Conservation (phyloP, 371 early-diverging fungal species). For the Actinomucor elegans region DNA sequence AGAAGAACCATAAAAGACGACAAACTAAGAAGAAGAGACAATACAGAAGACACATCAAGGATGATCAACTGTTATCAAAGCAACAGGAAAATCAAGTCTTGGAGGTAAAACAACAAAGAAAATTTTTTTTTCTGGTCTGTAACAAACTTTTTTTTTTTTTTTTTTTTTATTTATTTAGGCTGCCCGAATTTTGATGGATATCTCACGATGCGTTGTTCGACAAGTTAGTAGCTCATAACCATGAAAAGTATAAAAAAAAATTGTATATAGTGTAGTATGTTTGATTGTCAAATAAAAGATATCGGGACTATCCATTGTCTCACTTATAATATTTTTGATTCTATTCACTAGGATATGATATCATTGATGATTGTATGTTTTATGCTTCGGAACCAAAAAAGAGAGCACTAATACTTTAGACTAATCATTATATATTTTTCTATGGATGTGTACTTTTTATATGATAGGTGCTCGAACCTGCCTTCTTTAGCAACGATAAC, state of each 20-base stretch:
- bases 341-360: too few species aligned
- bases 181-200: conserved; percentile 49
- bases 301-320: too few species aligned
- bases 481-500: too few species aligned
- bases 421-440: too few species aligned
- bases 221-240: conserved; percentile 14
- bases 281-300: neutral
- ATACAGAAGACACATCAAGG: conserved; percentile 1
- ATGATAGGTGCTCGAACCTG: too few species aligned
- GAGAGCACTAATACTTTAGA: too few species aligned
- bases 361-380: too few species aligned
- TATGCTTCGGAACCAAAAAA: too few species aligned
- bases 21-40: conserved; percentile 19
- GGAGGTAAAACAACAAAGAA: conserved; percentile 31
- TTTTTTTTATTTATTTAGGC: conserved; percentile 27
- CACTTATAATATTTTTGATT: neutral
- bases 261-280: too few species aligned
- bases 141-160: conserved; percentile 15
- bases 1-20: conserved; percentile 16
- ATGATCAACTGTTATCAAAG: conserved; percentile 23
- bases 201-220: conserved; percentile 41
- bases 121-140: conserved; percentile 3
- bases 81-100: conserved; percentile 38
- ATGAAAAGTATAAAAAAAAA: conserved; percentile 17
- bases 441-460: too few species aligned